phyloP scores from a whole-genome alignment of 371 early-diverging fungal species.

The Umbelopsis sp. region DNA sequence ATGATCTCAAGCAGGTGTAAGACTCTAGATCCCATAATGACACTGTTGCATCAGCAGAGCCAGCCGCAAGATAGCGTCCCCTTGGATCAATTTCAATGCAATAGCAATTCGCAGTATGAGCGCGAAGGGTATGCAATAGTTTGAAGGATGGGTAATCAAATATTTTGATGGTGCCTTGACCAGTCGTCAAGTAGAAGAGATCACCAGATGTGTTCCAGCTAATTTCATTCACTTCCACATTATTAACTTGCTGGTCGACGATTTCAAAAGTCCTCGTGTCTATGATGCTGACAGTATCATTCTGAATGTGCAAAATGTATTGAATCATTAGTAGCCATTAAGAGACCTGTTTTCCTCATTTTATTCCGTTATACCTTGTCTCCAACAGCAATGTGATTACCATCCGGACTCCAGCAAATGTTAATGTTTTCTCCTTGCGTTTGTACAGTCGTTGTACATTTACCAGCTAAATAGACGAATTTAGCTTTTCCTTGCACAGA shows the following conservation, averaged over 20 bases:
- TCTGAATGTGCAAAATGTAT: constrained; percentile 33
- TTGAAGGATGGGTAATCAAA: constrained; percentile 67
- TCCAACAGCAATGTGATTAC: constrained; percentile 79
- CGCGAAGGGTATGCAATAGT: constrained; percentile 61
- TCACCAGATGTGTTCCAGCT: constrained; percentile 80
- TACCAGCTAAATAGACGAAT: constrained; percentile 47
- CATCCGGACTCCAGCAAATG: constrained; percentile 85
- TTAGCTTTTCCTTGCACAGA: too few species aligned
- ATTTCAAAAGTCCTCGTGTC: constrained; percentile 69
- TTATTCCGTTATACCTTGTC: constrained; percentile 59
- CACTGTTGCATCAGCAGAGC: constrained; percentile 78
- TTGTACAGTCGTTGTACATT: constrained; percentile 62
- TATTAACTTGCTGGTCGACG: constrained; percentile 56
- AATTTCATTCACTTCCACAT: constrained; percentile 77
- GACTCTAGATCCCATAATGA: constrained; percentile 78
- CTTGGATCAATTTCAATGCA: constrained; percentile 84
- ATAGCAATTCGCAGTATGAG: constrained; percentile 84
- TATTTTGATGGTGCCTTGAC: constrained; percentile 74
- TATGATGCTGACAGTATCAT: constrained; percentile 77
- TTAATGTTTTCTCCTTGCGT: constrained; percentile 89
- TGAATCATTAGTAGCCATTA: not conserved
- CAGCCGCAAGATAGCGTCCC: constrained; percentile 77
- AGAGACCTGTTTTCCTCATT: not conserved
- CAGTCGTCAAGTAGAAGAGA: constrained; percentile 79
- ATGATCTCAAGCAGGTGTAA: constrained; percentile 65